Base-by-base conservation (phyloP, 2,329 filamentous ascomycete genomes). In the Dactylellina cionopaga region DNA sequence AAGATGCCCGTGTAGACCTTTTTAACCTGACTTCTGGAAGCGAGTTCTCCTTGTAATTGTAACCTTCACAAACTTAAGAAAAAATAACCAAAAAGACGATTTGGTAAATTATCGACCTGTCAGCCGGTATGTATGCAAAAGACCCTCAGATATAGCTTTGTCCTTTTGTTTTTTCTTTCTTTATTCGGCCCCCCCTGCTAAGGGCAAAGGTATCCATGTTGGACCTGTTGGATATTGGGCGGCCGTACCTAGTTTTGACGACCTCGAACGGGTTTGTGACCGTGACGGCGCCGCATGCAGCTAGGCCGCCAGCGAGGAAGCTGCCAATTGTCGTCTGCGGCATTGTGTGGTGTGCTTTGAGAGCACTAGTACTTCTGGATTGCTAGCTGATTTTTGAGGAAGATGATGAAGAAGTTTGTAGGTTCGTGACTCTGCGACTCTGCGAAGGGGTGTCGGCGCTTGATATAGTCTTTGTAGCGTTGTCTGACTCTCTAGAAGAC, bases 181-280 rank as follows among this genome's bases (percentile, higher is more conserved):
- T 11, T 35, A 27, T 17, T 3, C 10, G n/a, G 19, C 31, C 29
- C 49, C 25, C 25, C 19, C 1, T 9, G 3, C 7, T 9, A 11
- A 19, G 11, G 29, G 22, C 17, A 15, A 29, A 1, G 10, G 17
- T 37, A 17, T 39, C 19, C 17, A 22, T 22, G 15, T 29, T 31
- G 44, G 47, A 39, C 6, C 6, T 39, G 27, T 33, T 19, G 27
- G 33, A 49, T 25, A 19, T 39, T 25, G 55, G 19, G 39, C 13
- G 0, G 11, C 11, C n/a, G 29, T 84, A 93, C 90, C 93, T 91
- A 80, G 98, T 98, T 87, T 99, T 99, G 80, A 99, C 92, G 10
- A 94, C 98, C 83, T 99, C 95, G 83, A 98, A 98, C 65, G 93
- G 93, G 82, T 99, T 95, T 54, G 95, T 98, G 76, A 96, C 93